These are phyloP conservation scores for Dryadomyces quercivorus DNA, from an alignment of 2,329 filamentous ascomycete genomes.

Conservation along the genomic window DNA sequence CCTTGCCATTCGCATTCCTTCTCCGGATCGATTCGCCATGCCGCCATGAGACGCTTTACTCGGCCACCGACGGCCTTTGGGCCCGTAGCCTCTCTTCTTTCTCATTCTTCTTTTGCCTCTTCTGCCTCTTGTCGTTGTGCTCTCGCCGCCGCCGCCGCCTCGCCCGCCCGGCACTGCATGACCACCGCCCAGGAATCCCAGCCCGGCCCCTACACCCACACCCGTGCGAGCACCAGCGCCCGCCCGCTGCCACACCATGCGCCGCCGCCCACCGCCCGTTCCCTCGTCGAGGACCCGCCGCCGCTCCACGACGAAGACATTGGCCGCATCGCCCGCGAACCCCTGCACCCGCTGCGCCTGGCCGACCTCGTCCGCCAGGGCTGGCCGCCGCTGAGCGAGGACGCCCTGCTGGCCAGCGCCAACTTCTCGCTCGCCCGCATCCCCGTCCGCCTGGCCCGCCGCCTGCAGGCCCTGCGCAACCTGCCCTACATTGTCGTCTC, in stretches of 20 bases:
- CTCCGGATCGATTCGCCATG: conserved; percentile 19
- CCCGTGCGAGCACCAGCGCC: no score
- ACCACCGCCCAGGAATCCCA: no score
- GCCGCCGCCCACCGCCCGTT: not conserved
- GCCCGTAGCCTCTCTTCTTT: conserved; percentile 12
- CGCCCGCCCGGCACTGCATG: not conserved
- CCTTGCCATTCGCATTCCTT: no score
- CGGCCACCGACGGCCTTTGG: conserved; percentile 26
- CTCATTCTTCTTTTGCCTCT: not conserved
- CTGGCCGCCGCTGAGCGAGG: conserved; percentile 68
- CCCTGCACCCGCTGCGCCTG: conserved; percentile 71
- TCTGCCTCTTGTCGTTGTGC: not conserved
- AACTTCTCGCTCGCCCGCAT: conserved; percentile 93
- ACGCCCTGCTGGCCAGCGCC: conserved; percentile 75
- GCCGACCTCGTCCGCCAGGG: conserved; percentile 83
- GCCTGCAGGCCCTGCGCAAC: conserved; percentile 85
- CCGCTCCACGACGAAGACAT: conserved; percentile 58
- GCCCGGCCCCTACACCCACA: no score
- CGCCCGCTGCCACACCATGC: no score
- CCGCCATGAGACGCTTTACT: conserved; percentile 30
- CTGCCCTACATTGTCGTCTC: conserved; percentile 96
- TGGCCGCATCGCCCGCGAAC: conserved; percentile 61
- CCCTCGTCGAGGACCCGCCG: not conserved
- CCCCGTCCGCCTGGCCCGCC: conserved; percentile 82
- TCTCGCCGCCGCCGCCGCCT: not conserved